A percentile compares a stretch with the other conserved stretches of the same genome.
These are phyloP conservation scores for Phaeosphaeria sp. DNA, from an alignment of 2,329 filamentous ascomycete species.

Conservation along the genomic window DNA sequence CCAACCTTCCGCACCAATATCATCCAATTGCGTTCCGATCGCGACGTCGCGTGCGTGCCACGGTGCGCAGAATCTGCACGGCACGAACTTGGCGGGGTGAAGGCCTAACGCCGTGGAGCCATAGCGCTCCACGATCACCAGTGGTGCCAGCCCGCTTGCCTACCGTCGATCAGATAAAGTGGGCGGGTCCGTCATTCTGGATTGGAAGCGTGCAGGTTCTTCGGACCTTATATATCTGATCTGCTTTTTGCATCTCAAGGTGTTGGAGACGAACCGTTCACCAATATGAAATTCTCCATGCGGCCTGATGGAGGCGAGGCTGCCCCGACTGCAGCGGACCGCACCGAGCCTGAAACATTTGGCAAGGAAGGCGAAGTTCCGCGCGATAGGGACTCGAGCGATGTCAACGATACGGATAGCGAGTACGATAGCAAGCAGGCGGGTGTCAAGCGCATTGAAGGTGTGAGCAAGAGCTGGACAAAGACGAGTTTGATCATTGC, in stretches of 20 bases:
- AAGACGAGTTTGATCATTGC: slow-evolving; percentile 54
- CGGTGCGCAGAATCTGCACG: not conserved
- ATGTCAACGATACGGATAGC: slow-evolving; percentile 14
- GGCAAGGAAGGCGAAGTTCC: slow-evolving; percentile 12
- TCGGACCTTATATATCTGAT: not conserved
- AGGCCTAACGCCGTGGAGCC: not conserved
- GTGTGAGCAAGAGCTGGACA: slow-evolving; percentile 59
- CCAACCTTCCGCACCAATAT: not conserved
- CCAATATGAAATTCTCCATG: slow-evolving; percentile 18
- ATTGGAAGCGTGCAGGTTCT: not conserved
- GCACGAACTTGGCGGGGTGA: not conserved
- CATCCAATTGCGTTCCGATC: not conserved
- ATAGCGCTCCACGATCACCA: not conserved
- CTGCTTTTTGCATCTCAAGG: not conserved
- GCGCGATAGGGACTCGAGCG: slow-evolving; percentile 5
- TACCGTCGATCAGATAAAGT: slow-evolving; percentile 4
- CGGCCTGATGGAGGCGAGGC: slow-evolving; percentile 4
- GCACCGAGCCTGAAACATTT: slow-evolving; percentile 4
- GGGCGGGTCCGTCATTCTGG: not conserved
- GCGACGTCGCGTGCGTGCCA: not conserved
- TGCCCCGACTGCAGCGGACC: not conserved
- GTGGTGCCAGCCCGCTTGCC: not conserved
- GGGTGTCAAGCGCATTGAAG: slow-evolving; percentile 58
- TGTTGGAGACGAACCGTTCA: not conserved
- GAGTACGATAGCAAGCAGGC: slow-evolving; percentile 43